Percentiles rank a stretch among this genome's conserved stretches.
Conservation (phyloP, 768 basidiomycete species). For the Sarcodon aspratus region DNA sequence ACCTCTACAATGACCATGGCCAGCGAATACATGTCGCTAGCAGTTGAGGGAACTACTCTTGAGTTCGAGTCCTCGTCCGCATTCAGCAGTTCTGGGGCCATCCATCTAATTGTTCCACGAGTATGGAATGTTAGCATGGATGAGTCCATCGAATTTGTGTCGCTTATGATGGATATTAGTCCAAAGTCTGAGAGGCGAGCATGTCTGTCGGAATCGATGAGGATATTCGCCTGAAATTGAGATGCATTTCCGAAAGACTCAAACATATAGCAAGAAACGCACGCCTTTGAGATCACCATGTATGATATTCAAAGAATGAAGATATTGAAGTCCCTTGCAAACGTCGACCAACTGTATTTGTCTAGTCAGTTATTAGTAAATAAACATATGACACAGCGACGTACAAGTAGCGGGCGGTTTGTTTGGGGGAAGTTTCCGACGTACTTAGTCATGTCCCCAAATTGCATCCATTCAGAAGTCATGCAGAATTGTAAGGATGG, state of each 20-base stretch:
- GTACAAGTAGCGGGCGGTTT: neutral
- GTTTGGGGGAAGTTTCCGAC: neutral
- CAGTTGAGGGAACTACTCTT: neutral
- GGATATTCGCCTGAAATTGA: neutral
- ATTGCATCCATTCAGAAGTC: neutral
- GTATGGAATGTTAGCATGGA: slow-evolving; percentile 5
- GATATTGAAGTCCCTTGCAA: no score
- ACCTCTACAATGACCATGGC: slow-evolving; percentile 8
- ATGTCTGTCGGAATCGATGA: neutral
- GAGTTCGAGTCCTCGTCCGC: neutral
- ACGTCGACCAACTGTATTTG: no score
- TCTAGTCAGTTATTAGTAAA: no score
- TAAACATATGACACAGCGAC: no score
- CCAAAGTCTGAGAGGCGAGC: neutral
- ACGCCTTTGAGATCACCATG: no score
- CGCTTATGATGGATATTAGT: neutral
- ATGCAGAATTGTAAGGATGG: neutral
- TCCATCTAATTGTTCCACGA: slow-evolving; percentile 8
- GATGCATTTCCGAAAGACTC: neutral
- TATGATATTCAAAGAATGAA: no score
- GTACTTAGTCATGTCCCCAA: neutral
- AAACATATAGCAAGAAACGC: neutral
- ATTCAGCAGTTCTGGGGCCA: slow-evolving; percentile 11
- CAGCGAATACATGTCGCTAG: slow-evolving; percentile 11
- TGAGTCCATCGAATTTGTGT: neutral